Conservation (phyloP, 805 yeast genomes). For the Candida methanosorbosa region DNA sequence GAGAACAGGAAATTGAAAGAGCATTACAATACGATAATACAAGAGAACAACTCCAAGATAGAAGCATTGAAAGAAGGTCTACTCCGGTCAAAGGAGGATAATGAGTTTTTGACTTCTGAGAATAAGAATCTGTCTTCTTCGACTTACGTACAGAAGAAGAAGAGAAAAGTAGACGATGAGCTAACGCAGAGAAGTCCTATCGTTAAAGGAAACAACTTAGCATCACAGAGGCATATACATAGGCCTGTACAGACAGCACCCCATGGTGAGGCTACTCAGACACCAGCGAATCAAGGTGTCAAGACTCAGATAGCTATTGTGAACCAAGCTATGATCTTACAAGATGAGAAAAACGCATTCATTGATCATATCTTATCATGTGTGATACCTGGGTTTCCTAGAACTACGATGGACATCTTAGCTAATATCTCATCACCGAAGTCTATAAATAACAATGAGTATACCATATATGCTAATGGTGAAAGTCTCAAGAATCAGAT, state of each 20-base stretch:
- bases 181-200: background rate
- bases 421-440: constrained; percentile 24
- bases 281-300: background rate
- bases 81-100: constrained; percentile 42
- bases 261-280: background rate
- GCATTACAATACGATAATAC: constrained; percentile 11
- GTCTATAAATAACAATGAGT: constrained; percentile 15
- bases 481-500: constrained; percentile 25
- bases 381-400: constrained; percentile 25
- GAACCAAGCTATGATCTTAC: constrained; percentile 22
- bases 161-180: constrained; percentile 10
- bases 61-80: constrained; percentile 23
- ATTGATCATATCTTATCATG: constrained; percentile 26
- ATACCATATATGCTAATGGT: constrained; percentile 18
- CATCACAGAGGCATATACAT: too few relatives aligned
- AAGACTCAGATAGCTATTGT: constrained; percentile 14
- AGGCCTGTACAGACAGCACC: background rate
- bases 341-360: constrained; percentile 30
- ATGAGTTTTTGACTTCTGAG: constrained; percentile 44
- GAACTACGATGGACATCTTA: constrained; percentile 25
- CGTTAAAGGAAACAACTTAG: too few relatives aligned
- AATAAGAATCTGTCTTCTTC: constrained; percentile 23
- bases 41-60: constrained; percentile 16
- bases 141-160: constrained; percentile 9
- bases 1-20: constrained; percentile 31